A percentile compares a stretch with the other conserved stretches of the same genome.
Evolutionary conservation across 352 stramenopile genomes (phyloP).

Genomic region (Phytophthora sojae): DNA sequence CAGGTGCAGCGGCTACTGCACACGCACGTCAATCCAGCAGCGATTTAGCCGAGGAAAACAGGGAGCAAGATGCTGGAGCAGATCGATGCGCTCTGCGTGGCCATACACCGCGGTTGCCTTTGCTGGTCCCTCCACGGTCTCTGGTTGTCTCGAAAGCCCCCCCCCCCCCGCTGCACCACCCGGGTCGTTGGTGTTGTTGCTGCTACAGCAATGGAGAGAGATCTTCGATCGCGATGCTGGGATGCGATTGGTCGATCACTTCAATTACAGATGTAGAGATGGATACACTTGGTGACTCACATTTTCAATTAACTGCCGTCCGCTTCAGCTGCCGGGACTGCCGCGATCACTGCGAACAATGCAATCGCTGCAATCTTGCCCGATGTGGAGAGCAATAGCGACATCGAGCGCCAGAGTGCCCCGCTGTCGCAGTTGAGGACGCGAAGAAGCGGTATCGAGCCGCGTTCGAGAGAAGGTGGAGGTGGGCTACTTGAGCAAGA

Average conservation of each 20-base stretch:
- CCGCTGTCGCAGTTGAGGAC: constrained; percentile 58
- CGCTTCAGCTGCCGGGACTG: constrained; percentile 49
- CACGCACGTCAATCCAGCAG: constrained; percentile 37
- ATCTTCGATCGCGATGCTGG: constrained; percentile 50
- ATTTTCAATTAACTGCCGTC: constrained; percentile 14
- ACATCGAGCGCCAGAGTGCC: constrained; percentile 12
- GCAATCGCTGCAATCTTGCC: too few relatives aligned
- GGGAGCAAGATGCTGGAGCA: constrained; percentile 65
- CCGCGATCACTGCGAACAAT: not conserved
- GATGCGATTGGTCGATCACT: constrained; percentile 23
- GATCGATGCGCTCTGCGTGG: constrained; percentile 48
- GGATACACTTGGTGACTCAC: constrained; percentile 21
- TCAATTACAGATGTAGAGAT: constrained; percentile 31
- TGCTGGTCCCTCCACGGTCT: too few relatives aligned
- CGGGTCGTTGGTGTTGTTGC: too few relatives aligned
- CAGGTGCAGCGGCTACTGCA: constrained; percentile 58
- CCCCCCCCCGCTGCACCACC: too few relatives aligned
- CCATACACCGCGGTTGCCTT: constrained; percentile 15
- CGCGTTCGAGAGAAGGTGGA: constrained; percentile 60
- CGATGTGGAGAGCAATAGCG: constrained; percentile 5
- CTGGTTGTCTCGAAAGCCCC: too few relatives aligned
- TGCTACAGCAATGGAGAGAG: constrained; percentile 13
- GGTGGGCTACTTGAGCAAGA: constrained; percentile 58
- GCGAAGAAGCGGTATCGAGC: constrained; percentile 67
- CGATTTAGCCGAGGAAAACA: constrained; percentile 11